Conservation (phyloP, 78 protist species). For the Cavenderia fasciculata region DNA sequence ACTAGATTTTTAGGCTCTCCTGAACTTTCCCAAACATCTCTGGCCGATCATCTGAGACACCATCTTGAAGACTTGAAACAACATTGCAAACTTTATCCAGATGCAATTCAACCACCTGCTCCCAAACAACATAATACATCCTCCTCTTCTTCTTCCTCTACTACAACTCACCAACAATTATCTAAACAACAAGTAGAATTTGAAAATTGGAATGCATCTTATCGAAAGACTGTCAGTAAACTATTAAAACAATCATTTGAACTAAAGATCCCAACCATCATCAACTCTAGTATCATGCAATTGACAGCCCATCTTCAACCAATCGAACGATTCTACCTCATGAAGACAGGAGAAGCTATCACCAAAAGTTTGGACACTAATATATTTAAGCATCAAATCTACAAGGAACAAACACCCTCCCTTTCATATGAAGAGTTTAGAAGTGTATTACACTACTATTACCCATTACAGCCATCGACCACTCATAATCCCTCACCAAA, state of each 20-base stretch:
- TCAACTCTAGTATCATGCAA: background rate
- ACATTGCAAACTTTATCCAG: no score
- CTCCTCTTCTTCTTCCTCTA: no score
- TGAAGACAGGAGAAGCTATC: background rate
- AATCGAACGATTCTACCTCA: constrained; percentile 1
- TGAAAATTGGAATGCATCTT: constrained; percentile 12
- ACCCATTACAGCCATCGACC: background rate
- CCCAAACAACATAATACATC: no score
- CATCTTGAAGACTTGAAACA: no score
- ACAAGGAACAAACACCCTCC: constrained; percentile 26
- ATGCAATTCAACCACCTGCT: no score
- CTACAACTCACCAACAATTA: no score
- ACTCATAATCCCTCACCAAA: background rate
- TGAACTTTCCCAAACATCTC: no score
- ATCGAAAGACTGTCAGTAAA: background rate
- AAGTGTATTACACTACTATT: background rate
- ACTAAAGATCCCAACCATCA: background rate
- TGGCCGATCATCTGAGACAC: no score
- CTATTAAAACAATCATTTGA: background rate
- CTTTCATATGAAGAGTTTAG: constrained; percentile 24
- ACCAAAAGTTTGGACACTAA: constrained; percentile 1
- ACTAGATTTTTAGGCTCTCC: no score
- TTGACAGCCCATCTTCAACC: background rate
- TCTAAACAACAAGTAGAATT: background rate
- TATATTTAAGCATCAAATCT: constrained; percentile 22